Percentiles rank a stretch among this genome's conserved stretches.
phyloP scores from a whole-genome alignment of 306 rosid genomes.

The Styphnolobium japonicum region DNA sequence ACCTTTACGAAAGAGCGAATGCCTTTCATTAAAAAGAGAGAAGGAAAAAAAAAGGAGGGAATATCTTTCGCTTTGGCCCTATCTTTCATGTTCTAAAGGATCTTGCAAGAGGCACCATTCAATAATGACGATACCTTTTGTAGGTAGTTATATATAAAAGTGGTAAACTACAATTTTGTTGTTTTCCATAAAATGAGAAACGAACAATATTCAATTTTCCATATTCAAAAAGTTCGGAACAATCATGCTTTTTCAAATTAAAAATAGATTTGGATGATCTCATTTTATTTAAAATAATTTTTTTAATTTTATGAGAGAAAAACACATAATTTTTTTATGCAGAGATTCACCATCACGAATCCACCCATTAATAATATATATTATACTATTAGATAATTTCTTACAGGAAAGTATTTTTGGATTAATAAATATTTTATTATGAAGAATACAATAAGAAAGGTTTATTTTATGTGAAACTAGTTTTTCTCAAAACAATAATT shows the following conservation, averaged over 20 bases:
- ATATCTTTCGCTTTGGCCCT: conserved; percentile 4
- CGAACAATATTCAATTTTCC: not conserved
- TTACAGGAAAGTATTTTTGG: no score
- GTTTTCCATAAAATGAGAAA: not conserved
- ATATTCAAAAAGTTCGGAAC: not conserved
- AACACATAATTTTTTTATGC: no score
- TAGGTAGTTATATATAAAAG: not conserved
- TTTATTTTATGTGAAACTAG: no score
- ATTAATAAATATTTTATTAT: no score
- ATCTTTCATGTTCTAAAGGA: not conserved
- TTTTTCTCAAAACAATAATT: no score
- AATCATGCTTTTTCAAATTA: not conserved
- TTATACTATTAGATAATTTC: no score
- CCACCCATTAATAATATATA: no score
- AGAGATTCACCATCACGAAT: no score
- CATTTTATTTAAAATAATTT: no score
- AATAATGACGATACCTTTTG: conserved; percentile 21
- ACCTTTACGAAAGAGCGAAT: conserved; percentile 29
- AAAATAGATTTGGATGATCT: not conserved
- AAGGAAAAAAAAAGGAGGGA: not conserved
- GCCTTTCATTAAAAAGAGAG: conserved; percentile 21
- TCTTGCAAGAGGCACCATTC: conserved; percentile 25
- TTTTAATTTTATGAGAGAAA: no score
- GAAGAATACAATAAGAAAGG: no score
- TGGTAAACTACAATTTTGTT: not conserved